A percentile compares a stretch with the other conserved stretches of the same genome.
Evolutionary conservation across 225 moss, liverwort and hornwort species (phyloP).

Genomic region (Lunularia cruciata): DNA sequence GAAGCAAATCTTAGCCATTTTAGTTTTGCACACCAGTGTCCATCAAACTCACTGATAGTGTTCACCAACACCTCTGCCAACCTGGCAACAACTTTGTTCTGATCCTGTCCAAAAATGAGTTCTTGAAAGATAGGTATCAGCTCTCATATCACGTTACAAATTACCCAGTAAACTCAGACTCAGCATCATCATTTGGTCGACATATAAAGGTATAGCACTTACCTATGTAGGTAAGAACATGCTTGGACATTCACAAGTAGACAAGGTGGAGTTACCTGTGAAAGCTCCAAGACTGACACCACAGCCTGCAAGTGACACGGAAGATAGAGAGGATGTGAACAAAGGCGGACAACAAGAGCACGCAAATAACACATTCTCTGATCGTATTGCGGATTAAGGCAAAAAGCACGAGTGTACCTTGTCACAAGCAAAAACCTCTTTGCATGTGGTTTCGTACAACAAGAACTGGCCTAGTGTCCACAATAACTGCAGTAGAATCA

Average conservation of each 20-base stretch:
- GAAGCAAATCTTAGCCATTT: conserved; percentile 34
- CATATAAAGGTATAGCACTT: too few species aligned
- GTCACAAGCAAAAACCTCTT: conserved; percentile 30
- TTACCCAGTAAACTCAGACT: too few species aligned
- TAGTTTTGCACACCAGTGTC: conserved; percentile 35
- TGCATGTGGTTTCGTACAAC: conserved; percentile 37
- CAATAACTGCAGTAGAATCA: conserved; percentile 30
- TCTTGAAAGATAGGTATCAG: not conserved
- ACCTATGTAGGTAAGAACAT: too few species aligned
- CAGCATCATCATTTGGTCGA: too few species aligned
- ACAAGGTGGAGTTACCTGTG: conserved; percentile 28
- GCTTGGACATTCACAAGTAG: too few species aligned
- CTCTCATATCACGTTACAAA: too few species aligned
- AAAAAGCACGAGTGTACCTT: conserved; percentile 36
- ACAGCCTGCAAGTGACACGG: conserved; percentile 31
- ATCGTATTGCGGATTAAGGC: too few species aligned
- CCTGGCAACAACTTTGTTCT: conserved; percentile 27
- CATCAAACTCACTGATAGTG: conserved; percentile 37
- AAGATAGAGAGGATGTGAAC: not conserved
- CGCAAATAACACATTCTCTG: too few species aligned
- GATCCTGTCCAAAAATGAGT: conserved; percentile 21
- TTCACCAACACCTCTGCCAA: conserved; percentile 38
- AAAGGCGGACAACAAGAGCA: not conserved
- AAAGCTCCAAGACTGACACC: conserved; percentile 42
- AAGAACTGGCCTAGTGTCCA: conserved; percentile 48